phyloP scores from a whole-genome alignment of 192 early-diverging fungal genomes.

The Phlyctochytrium bullatum region DNA sequence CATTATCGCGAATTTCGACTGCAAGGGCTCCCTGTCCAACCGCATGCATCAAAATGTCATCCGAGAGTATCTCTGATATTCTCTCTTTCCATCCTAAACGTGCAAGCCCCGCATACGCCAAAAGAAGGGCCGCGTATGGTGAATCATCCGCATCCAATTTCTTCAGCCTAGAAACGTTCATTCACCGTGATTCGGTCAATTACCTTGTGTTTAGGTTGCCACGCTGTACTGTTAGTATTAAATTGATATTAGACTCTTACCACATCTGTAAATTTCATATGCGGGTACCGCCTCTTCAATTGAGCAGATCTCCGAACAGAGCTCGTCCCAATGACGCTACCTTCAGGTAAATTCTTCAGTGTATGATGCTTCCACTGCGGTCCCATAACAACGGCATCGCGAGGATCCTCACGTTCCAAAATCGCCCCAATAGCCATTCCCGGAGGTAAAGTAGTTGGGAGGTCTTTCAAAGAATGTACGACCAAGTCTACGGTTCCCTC shows the following conservation, averaged over 20 bases:
- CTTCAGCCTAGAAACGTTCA: slow-evolving; percentile 37
- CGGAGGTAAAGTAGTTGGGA: slow-evolving; percentile 79
- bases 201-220: slow-evolving; percentile 82
- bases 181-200: background rate
- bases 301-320: slow-evolving; percentile 87
- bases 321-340: slow-evolving; percentile 83
- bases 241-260: slow-evolving; percentile 47
- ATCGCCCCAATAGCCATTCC: slow-evolving; percentile 83
- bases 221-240: slow-evolving; percentile 33
- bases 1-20: slow-evolving; percentile 74
- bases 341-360: slow-evolving; percentile 66
- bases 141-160: slow-evolving; percentile 79
- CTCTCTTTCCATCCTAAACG: slow-evolving; percentile 67
- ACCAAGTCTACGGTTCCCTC: slow-evolving; percentile 72
- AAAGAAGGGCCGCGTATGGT: slow-evolving; percentile 72
- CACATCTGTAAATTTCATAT: slow-evolving; percentile 73
- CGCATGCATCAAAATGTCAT: slow-evolving; percentile 71
- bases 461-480: slow-evolving; percentile 93
- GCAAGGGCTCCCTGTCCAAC: slow-evolving; percentile 92
- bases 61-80: slow-evolving; percentile 67
- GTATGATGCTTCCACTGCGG: slow-evolving; percentile 7
- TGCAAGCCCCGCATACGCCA: slow-evolving; percentile 83
- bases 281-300: slow-evolving; percentile 72
- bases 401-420: slow-evolving; percentile 82
- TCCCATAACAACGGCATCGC: slow-evolving; percentile 81